Conservation (phyloP, 192 early-diverging fungal species). For the Coemansia sp. region DNA sequence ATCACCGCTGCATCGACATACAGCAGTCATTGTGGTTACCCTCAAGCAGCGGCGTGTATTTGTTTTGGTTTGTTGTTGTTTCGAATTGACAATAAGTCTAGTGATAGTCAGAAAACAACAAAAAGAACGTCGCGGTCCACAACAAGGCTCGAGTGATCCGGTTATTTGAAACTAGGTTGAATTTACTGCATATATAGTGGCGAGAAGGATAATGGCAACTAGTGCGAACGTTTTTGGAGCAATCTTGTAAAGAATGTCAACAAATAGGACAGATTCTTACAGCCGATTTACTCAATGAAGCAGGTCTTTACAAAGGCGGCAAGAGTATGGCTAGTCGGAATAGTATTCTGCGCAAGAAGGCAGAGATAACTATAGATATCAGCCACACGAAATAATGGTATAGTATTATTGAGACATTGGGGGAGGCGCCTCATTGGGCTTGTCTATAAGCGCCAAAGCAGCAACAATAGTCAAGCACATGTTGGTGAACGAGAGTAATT, state of each 20-base stretch:
- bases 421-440: not conserved
- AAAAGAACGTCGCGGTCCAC: not conserved
- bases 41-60: not conserved
- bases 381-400: conserved; percentile 6
- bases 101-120: not conserved
- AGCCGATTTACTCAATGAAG: not conserved
- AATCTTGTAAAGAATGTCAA: not conserved
- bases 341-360: not conserved
- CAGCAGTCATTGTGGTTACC: not conserved
- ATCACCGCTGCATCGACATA: not conserved
- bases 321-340: not conserved
- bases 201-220: not conserved
- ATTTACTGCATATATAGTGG: not conserved
- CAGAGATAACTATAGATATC: not conserved
- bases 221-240: not conserved
- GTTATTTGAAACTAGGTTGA: not conserved
- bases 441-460: not conserved
- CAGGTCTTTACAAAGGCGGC: not conserved
- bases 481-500: not conserved
- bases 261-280: not conserved
- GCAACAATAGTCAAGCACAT: not conserved
- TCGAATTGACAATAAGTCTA: not conserved
- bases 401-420: not conserved
- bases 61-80: not conserved
- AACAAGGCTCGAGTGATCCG: not conserved